These are phyloP conservation scores for Massarina eburnea DNA, from an alignment of 2,329 filamentous ascomycete genomes.

Conservation along the genomic window DNA sequence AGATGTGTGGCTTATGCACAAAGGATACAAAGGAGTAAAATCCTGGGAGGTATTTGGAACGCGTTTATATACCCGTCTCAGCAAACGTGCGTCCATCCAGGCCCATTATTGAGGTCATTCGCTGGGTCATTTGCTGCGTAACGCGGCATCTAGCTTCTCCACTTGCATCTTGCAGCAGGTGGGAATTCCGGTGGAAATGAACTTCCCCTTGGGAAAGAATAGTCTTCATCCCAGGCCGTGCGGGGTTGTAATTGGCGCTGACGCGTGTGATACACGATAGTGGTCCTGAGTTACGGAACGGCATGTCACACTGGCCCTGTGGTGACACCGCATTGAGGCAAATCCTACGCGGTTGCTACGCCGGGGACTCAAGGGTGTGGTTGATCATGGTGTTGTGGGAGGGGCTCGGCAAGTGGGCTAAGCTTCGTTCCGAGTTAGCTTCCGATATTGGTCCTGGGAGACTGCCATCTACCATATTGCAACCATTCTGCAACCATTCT, in stretches of 20 bases:
- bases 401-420: slow-evolving; percentile 7
- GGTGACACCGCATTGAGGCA: not conserved
- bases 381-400: not conserved
- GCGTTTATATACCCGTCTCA: slow-evolving; percentile 30
- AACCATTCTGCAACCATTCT: no score
- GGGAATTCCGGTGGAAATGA: slow-evolving; percentile 25
- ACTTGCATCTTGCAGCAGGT: slow-evolving; percentile 31
- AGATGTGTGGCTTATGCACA: slow-evolving; percentile 15
- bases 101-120: slow-evolving; percentile 11
- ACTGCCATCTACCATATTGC: no score
- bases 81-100: slow-evolving; percentile 17
- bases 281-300: slow-evolving; percentile 12
- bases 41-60: slow-evolving; percentile 22
- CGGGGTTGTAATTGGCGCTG: slow-evolving; percentile 40
- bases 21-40: slow-evolving; percentile 17
- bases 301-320: slow-evolving; percentile 1
- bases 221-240: slow-evolving; percentile 31
- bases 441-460: slow-evolving; percentile 11
- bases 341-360: not conserved
- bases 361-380: not conserved
- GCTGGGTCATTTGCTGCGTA: slow-evolving; percentile 22
- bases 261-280: slow-evolving; percentile 21
- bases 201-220: slow-evolving; percentile 38
- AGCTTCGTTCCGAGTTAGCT: slow-evolving; percentile 17
- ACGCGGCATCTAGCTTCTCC: slow-evolving; percentile 32